Conservation (phyloP, 1,284 basidiomycete genomes). For the Athelia sp. region DNA sequence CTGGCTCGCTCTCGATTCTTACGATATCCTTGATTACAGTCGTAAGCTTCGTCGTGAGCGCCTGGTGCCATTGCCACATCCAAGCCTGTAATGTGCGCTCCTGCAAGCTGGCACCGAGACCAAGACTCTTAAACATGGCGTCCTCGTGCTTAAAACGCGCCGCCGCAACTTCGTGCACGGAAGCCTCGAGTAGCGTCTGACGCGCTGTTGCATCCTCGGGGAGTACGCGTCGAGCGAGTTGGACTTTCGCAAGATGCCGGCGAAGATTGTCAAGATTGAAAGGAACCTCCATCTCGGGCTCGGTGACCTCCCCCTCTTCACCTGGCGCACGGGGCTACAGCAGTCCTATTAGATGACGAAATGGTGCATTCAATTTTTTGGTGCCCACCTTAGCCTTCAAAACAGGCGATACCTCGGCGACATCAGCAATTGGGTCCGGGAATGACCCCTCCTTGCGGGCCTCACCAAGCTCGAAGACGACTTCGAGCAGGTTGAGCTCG, state of each 20-base stretch:
- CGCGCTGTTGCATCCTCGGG: slow-evolving; percentile 69
- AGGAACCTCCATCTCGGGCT: slow-evolving; percentile 42
- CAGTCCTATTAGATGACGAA: too few relatives aligned
- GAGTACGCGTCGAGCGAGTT: slow-evolving; percentile 58
- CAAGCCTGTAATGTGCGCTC: slow-evolving; percentile 63
- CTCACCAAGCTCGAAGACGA: slow-evolving; percentile 55
- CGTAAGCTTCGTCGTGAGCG: slow-evolving; percentile 51
- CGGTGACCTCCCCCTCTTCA: slow-evolving; percentile 19
- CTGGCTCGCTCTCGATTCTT: slow-evolving; percentile 3
- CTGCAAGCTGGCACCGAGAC: slow-evolving; percentile 46
- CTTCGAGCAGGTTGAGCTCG: slow-evolving; percentile 40
- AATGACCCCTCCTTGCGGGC: slow-evolving; percentile 40
- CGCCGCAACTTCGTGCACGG: slow-evolving; percentile 80
- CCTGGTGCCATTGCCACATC: slow-evolving; percentile 89
- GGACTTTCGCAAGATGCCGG: slow-evolving; percentile 58
- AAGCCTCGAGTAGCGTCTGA: slow-evolving; percentile 80
- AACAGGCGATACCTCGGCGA: slow-evolving; percentile 60
- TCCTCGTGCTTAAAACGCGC: slow-evolving; percentile 68
- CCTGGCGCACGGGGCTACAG: too few relatives aligned
- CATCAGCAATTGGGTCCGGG: slow-evolving; percentile 40
- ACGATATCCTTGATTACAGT: slow-evolving; percentile 52
- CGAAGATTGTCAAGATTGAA: slow-evolving; percentile 72
- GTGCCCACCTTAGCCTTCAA: slow-evolving; percentile 23
- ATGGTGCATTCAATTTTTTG: too few relatives aligned
- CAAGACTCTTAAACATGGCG: slow-evolving; percentile 54